Base-by-base conservation (phyloP, 352 stramenopile genomes). In the Globisporangium heterothallicum region DNA sequence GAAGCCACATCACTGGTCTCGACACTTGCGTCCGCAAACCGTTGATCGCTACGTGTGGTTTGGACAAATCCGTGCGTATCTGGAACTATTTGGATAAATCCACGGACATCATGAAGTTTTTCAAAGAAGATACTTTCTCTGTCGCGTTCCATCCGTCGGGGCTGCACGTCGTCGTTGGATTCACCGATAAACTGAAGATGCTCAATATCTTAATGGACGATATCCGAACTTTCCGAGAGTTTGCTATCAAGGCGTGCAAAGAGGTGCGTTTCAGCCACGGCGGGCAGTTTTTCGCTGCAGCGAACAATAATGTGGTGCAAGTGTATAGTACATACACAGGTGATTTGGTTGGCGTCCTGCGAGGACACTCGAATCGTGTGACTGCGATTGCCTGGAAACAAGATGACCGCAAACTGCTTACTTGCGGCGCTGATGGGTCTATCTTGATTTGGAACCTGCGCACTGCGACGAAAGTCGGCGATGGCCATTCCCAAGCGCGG, bases 151-250 rank as follows among this genome's bases (percentile, higher is more conserved):
- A 98, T 56, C 94, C 94, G 14, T 95, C 83, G 0, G 94, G 94
- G 0, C 67, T 93, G 32, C 78, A 91, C 24, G 58, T 97, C 29
- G 78, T 95, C 16, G 85, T 98, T 18, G 94, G 89, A 0, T 98
- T 97, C 46, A 78, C 85, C 0, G 93, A 98, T 70, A 97, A 97
- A 51, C 66, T 98, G 22, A 88, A 92, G 46, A 69, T 98, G 58
- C 86, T 97, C 55, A 97, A 98, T 56, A 83, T 98, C 19, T 68
- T 98, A 18, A 96, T 98, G 82, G 91, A 97, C 56, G 92, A 98
- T 47, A 84, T 98, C 29, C 72, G 87, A 0, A 64, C 83, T 27
- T 97, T 88, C 40, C 84, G 92, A 6, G 90, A 98, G 55, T 87
- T 98, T 43, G 53, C 83, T 1, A 84, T 98, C 62, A 98, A 98